phyloP scores from a whole-genome alignment of 2,329 filamentous ascomycete genomes.

The Cladophialophora exuberans region DNA sequence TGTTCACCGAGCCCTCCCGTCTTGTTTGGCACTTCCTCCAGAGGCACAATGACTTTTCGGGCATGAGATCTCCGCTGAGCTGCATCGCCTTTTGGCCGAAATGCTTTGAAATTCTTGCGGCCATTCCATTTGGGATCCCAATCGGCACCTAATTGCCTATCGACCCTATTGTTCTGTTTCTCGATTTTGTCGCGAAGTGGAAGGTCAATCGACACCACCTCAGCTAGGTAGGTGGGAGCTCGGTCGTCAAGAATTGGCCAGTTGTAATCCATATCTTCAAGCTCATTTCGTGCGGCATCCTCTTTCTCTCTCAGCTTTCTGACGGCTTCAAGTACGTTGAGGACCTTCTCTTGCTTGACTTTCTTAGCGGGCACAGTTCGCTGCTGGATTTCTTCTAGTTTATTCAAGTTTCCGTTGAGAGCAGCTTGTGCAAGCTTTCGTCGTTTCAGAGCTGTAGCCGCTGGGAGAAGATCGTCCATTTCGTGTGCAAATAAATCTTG shows the following conservation, averaged over 20 bases:
- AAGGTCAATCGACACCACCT: constrained; percentile 77
- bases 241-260: constrained; percentile 75
- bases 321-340: constrained; percentile 70
- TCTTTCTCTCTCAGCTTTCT: constrained; percentile 45
- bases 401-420: constrained; percentile 40
- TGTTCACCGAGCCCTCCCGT: constrained; percentile 74
- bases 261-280: constrained; percentile 59
- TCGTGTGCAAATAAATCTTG: constrained; percentile 51
- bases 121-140: constrained; percentile 95
- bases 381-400: constrained; percentile 26
- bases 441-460: constrained; percentile 77
- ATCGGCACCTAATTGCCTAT: constrained; percentile 56
- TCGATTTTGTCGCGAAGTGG: constrained; percentile 40
- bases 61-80: constrained; percentile 33
- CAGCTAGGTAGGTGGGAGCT: constrained; percentile 60
- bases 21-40: constrained; percentile 73
- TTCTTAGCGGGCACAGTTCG: constrained; percentile 48
- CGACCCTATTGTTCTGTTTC: constrained; percentile 25
- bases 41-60: constrained; percentile 65
- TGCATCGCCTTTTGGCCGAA: constrained; percentile 64
- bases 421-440: constrained; percentile 64
- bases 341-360: constrained; percentile 51
- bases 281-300: constrained; percentile 21
- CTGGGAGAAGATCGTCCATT: constrained; percentile 75
- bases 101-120: constrained; percentile 93